Percentiles rank a stretch among this genome's conserved stretches.
Evolutionary conservation across 306 rosid genomes (phyloP).

Genomic region (Oemleria cerasiformis): DNA sequence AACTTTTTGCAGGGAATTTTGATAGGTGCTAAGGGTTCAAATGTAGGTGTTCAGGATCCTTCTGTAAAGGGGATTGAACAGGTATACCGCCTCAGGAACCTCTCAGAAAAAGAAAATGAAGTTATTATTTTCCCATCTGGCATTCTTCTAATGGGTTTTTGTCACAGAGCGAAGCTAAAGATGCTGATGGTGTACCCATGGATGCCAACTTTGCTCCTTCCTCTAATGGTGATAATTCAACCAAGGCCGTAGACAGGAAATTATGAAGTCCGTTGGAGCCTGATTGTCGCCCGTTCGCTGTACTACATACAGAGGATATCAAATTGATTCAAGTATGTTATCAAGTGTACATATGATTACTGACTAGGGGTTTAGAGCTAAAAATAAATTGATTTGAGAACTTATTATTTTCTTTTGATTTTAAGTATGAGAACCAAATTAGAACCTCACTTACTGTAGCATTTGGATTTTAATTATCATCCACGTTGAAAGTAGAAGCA

Average conservation of each 20-base stretch:
- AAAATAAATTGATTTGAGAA: background rate
- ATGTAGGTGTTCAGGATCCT: conserved; percentile 24
- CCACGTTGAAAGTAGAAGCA: background rate
- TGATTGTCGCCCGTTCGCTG: background rate
- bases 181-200: conserved; percentile 14
- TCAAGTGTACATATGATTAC: background rate
- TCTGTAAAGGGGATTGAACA: conserved; percentile 39
- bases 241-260: conserved; percentile 14
- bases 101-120: background rate
- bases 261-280: background rate
- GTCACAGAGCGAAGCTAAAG: conserved; percentile 25
- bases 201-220: conserved; percentile 11
- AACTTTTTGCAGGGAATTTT: conserved; percentile 41
- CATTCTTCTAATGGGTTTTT: background rate
- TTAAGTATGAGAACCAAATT: background rate
- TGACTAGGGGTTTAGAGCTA: background rate
- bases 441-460: background rate
- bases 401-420: background rate
- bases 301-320: background rate
- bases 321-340: background rate
- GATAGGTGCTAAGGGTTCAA: conserved; percentile 43
- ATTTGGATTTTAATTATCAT: background rate
- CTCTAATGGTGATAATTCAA: conserved; percentile 22
- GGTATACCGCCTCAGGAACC: conserved; percentile 23
- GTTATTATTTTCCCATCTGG: background rate